Evolutionary conservation across 1,139 yeast genomes (phyloP), one percentile per base, ranked within the genome.

Genomic region (Meyerozyma smithsonii): DNA sequence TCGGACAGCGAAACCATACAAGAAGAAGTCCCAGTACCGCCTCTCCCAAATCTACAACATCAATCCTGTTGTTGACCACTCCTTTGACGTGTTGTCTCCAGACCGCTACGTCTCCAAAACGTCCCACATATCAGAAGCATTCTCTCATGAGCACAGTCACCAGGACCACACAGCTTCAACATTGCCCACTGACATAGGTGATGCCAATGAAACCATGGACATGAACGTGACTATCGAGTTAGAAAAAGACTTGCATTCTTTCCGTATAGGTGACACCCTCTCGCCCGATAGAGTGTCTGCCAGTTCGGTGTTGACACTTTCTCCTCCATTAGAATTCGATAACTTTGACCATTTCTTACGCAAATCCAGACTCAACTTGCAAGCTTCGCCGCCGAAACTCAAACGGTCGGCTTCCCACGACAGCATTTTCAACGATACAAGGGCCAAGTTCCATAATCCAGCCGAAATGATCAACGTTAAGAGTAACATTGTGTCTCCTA

Each of bases 21-120:
- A 68, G 52, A 67, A 67, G 55, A 69, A 69, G 49, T 67, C 74
- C 16, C 57, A 60, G 30, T 69, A 70, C 46, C 55, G 72, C 39
- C 54, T 71, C 10, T 64, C 74, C 7, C 61, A 59, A 11, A 59
- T 69, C 1, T 71, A 68, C 47, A 68, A 61, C 28, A 49, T 67
- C 32, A 69, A 67, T 42, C 74, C 73, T 3, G 47, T 67, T 36
- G 62, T 54, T 41, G 39, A 52, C 41, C 46, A 24, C 17, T 15
- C 35, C 33, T 26, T 23, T 19, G 36, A 17, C 10, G 16, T 16
- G 25, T 35, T 19, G 37, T 21, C 15, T 21, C 23, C 26, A 15
- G 28, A 15, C 15, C 36, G 19, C 15, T 25, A 17, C 40, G 43
- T 18, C 26, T 32, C 10, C 42, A 43, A 39, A 47, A 39, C 49